Conservation (phyloP, 129 eudicot species). For the Kitagawia praeruptora region DNA sequence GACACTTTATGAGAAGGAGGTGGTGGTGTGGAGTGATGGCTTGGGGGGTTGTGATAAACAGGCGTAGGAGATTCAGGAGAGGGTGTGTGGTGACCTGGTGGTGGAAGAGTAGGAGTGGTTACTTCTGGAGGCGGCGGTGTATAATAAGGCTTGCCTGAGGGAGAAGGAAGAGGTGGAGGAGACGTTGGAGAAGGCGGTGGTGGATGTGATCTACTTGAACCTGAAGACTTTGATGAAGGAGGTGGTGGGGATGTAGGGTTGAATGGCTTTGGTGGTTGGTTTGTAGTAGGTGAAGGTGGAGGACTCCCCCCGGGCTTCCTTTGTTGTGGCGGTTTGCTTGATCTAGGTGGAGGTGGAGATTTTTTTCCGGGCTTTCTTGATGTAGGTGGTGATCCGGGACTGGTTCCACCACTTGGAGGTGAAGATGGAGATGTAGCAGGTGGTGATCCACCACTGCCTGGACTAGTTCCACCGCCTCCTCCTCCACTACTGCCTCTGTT, state of each 20-base stretch:
- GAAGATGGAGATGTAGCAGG: slow-evolving; percentile 10
- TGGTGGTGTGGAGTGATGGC: slow-evolving; percentile 14
- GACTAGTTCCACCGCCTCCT: background rate
- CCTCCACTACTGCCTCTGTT: slow-evolving; percentile 10
- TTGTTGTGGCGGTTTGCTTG: slow-evolving; percentile 9
- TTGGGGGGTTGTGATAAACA: slow-evolving; percentile 8
- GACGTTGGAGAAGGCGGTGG: slow-evolving; percentile 38
- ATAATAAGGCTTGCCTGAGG: background rate
- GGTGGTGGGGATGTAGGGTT: slow-evolving; percentile 30
- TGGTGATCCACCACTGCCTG: slow-evolving; percentile 5
- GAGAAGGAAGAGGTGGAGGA: slow-evolving; percentile 6
- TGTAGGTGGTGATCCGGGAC: background rate
- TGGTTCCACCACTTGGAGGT: background rate
- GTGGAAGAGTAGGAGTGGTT: slow-evolving; percentile 33
- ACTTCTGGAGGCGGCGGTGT: slow-evolving; percentile 27
- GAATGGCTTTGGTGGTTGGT: slow-evolving; percentile 18
- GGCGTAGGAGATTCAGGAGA: slow-evolving; percentile 35
- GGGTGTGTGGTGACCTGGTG: slow-evolving; percentile 13
- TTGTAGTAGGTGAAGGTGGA: slow-evolving; percentile 30
- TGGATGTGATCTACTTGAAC: slow-evolving; percentile 35
- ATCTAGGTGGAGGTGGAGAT: background rate
- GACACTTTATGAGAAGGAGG: slow-evolving; percentile 19
- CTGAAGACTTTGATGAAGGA: slow-evolving; percentile 38
- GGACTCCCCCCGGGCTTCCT: slow-evolving; percentile 18
- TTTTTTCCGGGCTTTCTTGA: background rate